Conservation (phyloP, 2,329 filamentous ascomycete genomes). For the Zasmidium angulare region DNA sequence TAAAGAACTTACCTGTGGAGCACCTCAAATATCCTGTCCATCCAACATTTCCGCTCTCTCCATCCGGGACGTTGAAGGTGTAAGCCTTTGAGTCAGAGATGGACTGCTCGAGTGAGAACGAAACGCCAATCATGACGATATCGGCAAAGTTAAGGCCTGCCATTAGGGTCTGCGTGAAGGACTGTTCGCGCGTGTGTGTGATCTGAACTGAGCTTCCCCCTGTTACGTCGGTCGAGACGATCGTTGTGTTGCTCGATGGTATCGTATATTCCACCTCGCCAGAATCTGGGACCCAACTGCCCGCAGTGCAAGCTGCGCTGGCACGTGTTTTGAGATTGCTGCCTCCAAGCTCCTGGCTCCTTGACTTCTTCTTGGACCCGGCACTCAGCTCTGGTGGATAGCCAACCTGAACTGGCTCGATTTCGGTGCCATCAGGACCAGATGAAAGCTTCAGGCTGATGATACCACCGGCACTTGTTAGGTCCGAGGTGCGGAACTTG, state of each 20-base stretch:
- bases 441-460: too few species aligned
- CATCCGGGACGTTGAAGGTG: not conserved
- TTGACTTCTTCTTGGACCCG: too few species aligned
- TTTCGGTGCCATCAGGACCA: too few species aligned
- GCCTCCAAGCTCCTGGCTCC: too few species aligned
- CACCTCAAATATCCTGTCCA: too few species aligned
- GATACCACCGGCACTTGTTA: too few species aligned
- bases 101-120: not conserved
- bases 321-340: not conserved
- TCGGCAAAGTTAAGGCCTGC: not conserved
- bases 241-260: not conserved
- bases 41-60: too few species aligned
- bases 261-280: not conserved
- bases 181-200: not conserved
- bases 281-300: not conserved
- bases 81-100: not conserved
- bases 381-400: too few species aligned
- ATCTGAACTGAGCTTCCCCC: not conserved
- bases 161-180: not conserved
- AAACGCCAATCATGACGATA: not conserved
- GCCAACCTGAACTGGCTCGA: too few species aligned
- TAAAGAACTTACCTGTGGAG: too few species aligned
- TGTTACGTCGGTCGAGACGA: not conserved
- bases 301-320: not conserved
- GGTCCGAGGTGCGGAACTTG: too few species aligned